Evolutionary conservation across 805 yeast genomes (phyloP).

Genomic region (Pichia rugopelliculosa): DNA sequence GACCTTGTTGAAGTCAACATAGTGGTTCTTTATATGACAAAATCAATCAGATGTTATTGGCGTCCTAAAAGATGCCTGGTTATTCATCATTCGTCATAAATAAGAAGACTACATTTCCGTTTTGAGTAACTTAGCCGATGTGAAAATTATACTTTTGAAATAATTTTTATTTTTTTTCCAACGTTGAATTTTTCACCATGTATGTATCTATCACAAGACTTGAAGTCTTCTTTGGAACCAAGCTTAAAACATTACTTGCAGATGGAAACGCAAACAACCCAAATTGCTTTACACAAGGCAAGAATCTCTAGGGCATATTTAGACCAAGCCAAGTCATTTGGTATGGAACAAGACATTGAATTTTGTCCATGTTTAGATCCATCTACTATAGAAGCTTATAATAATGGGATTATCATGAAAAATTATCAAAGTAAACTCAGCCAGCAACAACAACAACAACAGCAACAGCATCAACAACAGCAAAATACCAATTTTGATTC

Average conservation of each 20-base stretch:
- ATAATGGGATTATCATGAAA: not conserved
- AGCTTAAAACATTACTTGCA: no score
- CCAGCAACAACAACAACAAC: not conserved
- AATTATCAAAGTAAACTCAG: conserved; percentile 1
- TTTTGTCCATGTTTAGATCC: conserved; percentile 43
- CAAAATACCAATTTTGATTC: conserved; percentile 6
- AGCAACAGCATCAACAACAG: not conserved
- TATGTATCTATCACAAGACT: no score
- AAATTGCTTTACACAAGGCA: conserved; percentile 8
- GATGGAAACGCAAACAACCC: not conserved
- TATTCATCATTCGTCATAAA: no score
- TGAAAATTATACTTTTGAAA: not conserved
- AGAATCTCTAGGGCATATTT: conserved; percentile 39
- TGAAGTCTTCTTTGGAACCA: no score
- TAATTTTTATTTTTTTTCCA: not conserved
- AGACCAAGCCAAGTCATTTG: conserved; percentile 62
- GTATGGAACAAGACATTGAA: conserved; percentile 62
- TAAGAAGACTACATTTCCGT: no score
- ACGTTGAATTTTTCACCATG: not conserved
- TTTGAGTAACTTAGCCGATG: conserved; percentile 1
- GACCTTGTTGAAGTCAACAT: not conserved
- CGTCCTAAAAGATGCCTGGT: no score
- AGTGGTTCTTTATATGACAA: no score
- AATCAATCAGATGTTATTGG: no score
- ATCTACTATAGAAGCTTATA: not conserved